phyloP scores from a whole-genome alignment of 495 filamentous ascomycete species.

The Lindgomyces ingoldianus region DNA sequence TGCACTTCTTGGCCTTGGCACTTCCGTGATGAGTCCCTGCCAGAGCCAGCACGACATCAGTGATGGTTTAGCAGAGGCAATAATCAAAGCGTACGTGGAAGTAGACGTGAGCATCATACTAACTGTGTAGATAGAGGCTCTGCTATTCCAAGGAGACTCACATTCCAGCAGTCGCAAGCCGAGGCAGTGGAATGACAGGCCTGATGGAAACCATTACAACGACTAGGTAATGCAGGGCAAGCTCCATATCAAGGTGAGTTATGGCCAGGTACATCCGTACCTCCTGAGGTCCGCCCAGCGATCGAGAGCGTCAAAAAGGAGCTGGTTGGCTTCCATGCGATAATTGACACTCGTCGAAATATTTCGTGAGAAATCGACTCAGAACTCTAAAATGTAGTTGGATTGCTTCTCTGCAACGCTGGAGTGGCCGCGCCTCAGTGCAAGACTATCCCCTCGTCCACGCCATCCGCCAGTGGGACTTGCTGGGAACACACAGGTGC shows the following conservation, averaged over 20 bases:
- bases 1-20: neutral
- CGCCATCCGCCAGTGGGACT: neutral
- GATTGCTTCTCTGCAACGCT: neutral
- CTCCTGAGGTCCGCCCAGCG: neutral
- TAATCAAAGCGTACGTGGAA: too few species aligned
- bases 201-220: neutral
- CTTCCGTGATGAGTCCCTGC: too few species aligned
- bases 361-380: neutral
- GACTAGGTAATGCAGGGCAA: neutral
- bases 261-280: neutral
- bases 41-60: too few species aligned
- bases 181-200: neutral
- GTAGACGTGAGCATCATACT: too few species aligned
- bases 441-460: neutral
- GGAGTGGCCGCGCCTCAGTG: neutral
- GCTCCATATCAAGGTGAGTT: neutral
- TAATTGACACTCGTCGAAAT: neutral
- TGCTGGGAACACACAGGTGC: constrained; percentile 8
- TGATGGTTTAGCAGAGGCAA: too few species aligned
- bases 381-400: neutral
- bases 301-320: neutral
- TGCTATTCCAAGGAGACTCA: neutral
- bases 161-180: neutral
- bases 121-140: neutral
- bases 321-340: too few species aligned